A percentile compares a stretch with the other conserved stretches of the same genome.
Conservation (phyloP, 768 basidiomycete species). For the Hortiboletus campestris region DNA sequence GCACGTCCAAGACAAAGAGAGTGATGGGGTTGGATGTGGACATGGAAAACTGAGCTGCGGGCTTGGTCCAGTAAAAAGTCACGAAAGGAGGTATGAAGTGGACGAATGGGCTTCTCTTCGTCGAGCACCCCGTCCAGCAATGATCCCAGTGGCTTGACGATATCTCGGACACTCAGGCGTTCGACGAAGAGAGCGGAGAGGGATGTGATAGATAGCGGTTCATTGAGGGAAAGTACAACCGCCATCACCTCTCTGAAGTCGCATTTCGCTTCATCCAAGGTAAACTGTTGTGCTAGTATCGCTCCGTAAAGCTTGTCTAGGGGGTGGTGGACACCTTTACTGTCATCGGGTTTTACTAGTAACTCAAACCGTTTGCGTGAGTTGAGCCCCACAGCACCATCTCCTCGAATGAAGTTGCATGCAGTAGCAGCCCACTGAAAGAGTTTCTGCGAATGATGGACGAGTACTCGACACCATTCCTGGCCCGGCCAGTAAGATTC, state of each 20-base stretch:
- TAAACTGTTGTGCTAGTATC: neutral
- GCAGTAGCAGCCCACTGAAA: slow-evolving; percentile 27
- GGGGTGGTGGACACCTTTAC: neutral
- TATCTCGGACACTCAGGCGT: no score
- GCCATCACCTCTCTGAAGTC: neutral
- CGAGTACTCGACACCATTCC: slow-evolving; percentile 12
- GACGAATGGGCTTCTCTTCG: neutral
- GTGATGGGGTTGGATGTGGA: neutral
- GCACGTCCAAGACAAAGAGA: neutral
- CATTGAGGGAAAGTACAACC: neutral
- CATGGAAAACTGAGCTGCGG: neutral
- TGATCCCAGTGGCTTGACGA: neutral
- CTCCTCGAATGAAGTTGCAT: slow-evolving; percentile 15
- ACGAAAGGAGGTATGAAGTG: neutral
- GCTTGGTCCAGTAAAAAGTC: neutral
- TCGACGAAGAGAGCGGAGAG: no score
- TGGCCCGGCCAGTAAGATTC: neutral
- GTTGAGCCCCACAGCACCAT: neutral
- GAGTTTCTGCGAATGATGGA: slow-evolving; percentile 16
- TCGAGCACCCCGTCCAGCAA: neutral
- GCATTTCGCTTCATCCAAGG: neutral
- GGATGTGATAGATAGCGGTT: neutral
- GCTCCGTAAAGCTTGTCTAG: neutral
- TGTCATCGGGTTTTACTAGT: neutral
- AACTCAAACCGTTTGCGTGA: neutral